Percentiles rank a stretch among this genome's conserved stretches.
Conservation (phyloP, 768 basidiomycete genomes). For the Porphyrellus cyaneotinctus region DNA sequence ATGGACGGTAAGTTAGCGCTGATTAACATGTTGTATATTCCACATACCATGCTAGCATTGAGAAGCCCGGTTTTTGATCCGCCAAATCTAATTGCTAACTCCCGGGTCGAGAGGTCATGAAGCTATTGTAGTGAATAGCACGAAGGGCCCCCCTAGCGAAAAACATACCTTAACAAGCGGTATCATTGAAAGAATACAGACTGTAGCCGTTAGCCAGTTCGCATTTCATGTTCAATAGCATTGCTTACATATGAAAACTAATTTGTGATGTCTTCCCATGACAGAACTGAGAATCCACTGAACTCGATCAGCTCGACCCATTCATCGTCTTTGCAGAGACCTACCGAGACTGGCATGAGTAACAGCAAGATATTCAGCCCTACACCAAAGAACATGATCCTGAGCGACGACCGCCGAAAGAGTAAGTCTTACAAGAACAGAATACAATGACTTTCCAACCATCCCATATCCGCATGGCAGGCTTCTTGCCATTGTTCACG, state of each 20-base stretch:
- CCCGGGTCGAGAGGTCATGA: slow-evolving; percentile 72
- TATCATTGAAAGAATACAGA: slow-evolving; percentile 65
- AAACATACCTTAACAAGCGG: slow-evolving; percentile 66
- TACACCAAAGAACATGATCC: slow-evolving; percentile 23
- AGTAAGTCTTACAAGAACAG: slow-evolving; percentile 48
- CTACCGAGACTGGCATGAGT: slow-evolving; percentile 64
- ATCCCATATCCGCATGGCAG: slow-evolving; percentile 29
- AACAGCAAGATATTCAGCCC: slow-evolving; percentile 70
- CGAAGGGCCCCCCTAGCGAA: neutral
- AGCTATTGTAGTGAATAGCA: slow-evolving; percentile 39
- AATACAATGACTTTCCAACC: slow-evolving; percentile 55
- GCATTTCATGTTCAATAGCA: neutral
- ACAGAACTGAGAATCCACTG: slow-evolving; percentile 57
- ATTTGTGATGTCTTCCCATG: slow-evolving; percentile 43
- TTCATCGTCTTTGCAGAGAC: slow-evolving; percentile 17
- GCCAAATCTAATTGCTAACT: slow-evolving; percentile 71
- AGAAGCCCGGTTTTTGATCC: slow-evolving; percentile 73
- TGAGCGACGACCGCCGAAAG: neutral
- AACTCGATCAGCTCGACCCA: neutral
- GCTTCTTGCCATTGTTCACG: slow-evolving; percentile 1
- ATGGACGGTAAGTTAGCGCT: slow-evolving; percentile 3
- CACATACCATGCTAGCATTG: slow-evolving; percentile 72
- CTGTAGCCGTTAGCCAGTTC: slow-evolving; percentile 31
- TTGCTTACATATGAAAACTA: slow-evolving; percentile 60
- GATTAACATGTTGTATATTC: neutral